Evolutionary conservation across 2,329 filamentous ascomycete species (phyloP).

Genomic region (Fusarium dlaminii): DNA sequence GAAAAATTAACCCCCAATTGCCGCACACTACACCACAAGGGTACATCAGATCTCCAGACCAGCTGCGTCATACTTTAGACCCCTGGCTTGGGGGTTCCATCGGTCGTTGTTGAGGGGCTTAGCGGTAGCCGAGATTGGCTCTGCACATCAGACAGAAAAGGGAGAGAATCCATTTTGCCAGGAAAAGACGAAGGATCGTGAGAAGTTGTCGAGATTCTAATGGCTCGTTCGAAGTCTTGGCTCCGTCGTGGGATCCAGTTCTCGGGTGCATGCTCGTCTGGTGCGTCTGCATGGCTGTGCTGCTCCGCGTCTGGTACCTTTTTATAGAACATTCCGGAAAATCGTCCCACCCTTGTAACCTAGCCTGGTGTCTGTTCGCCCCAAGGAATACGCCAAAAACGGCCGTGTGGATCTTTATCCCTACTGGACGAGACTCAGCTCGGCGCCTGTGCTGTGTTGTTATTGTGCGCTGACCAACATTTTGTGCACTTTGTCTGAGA

Average conservation of each 20-base stretch:
- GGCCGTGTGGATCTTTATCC: slow-evolving; percentile 2
- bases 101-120: slow-evolving; percentile 29
- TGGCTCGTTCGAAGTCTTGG: slow-evolving; percentile 2
- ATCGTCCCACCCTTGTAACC: slow-evolving; percentile 29
- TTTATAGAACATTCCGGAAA: slow-evolving; percentile 39
- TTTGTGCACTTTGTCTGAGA: background rate
- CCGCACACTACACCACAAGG: slow-evolving; percentile 11
- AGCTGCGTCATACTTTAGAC: slow-evolving; percentile 32
- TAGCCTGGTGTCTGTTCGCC: slow-evolving; percentile 3
- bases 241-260: slow-evolving; percentile 6
- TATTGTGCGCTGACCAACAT: slow-evolving; percentile 2
- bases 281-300: slow-evolving; percentile 3
- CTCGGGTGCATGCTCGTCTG: slow-evolving; percentile 4
- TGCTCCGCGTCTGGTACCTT: slow-evolving; percentile 27
- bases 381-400: slow-evolving; percentile 10
- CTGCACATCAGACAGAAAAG: slow-evolving; percentile 20
- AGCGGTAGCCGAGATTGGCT: slow-evolving; percentile 33
- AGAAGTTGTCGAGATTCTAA: slow-evolving; percentile 15
- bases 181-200: background rate
- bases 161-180: background rate
- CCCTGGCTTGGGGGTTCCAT: slow-evolving; percentile 22
- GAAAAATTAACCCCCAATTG: slow-evolving; percentile 5
- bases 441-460: background rate
- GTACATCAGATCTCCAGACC: slow-evolving; percentile 7
- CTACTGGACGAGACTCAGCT: slow-evolving; percentile 4